Evolutionary conservation across 768 basidiomycete species (phyloP), one percentile per base, ranked within the genome.

Genomic region (Mycena crocata): DNA sequence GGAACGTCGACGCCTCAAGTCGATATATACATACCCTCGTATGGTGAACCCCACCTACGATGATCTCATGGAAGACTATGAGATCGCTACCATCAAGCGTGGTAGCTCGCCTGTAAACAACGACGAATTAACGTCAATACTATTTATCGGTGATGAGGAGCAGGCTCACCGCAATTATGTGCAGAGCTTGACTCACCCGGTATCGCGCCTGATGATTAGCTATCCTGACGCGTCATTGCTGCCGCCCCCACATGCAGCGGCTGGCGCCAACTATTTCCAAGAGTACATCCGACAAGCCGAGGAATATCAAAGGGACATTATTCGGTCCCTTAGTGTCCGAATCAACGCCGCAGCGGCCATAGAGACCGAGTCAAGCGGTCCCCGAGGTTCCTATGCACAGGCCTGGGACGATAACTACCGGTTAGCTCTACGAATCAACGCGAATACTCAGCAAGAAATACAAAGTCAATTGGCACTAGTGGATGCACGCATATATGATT

Each of bases 241-340:
- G 12, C 46, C 46, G 5, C 24, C 23, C 8, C 7, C 28, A 8
- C 13, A 6, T 6, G 46, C 8, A 6, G 24, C 7, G 9, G 5
- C 46, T 8, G 24, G 19, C 10, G 24, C 10, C 7, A 48, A 28
- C 19, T 9, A 4, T 7, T 48, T 48, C 28, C 12, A 17, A 10
- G 46, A 17, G 19, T 28, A 48, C 19, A 48, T 48, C 24, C 23
- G 24, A 8, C 46, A 48, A 26, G 19, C 46, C 4, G 24, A 48
- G 28, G 46, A 48, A 10, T 77, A 55, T 71, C 70, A 15, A n/a
- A n/a, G 6, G 6, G 40, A 42, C 13, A 42, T 42, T 10, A 21
- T 42, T 21, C 40, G 40, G 6, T 21, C 13, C 6, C 40, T 42
- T 6, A 42, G 13, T 9, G 6, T 14, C 13, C 40, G 40, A 10